A percentile compares a stretch with the other conserved stretches of the same genome.
Conservation (phyloP, 768 basidiomycete species). For the Gelatoporia subvermispora region DNA sequence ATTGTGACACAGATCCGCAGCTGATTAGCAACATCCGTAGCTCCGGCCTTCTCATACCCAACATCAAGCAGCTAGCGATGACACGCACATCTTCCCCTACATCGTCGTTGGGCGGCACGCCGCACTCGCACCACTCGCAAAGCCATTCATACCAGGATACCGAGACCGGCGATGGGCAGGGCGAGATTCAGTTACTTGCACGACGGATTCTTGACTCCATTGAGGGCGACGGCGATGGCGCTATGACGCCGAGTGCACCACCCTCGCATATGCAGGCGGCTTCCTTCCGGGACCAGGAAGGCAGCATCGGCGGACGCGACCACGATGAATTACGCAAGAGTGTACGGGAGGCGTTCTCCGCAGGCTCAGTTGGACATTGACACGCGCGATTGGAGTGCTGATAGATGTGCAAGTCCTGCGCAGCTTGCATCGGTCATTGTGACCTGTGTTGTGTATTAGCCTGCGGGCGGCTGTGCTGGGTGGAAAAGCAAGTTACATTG, state of each 20-base stretch:
- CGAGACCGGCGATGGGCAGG: constrained; percentile 81
- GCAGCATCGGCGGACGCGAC: constrained; percentile 44
- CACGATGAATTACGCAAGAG: constrained; percentile 79
- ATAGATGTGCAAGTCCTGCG: background rate
- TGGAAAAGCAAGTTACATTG: too few relatives aligned
- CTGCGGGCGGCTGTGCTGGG: too few relatives aligned
- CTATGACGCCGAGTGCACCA: constrained; percentile 54
- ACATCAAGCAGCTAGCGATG: constrained; percentile 77
- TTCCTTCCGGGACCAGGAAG: constrained; percentile 60
- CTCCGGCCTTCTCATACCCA: constrained; percentile 76
- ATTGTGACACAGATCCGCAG: constrained; percentile 62
- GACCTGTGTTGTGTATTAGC: background rate
- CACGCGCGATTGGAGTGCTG: background rate
- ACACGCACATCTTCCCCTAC: constrained; percentile 66
- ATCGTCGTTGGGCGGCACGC: constrained; percentile 67
- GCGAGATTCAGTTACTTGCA: constrained; percentile 85
- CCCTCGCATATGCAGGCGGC: constrained; percentile 67
- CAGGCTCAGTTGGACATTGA: constrained; percentile 45
- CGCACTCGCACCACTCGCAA: constrained; percentile 62
- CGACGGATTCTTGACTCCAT: constrained; percentile 84
- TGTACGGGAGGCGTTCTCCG: constrained; percentile 76
- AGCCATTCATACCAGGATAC: constrained; percentile 76
- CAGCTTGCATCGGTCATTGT: background rate
- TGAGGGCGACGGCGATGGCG: constrained; percentile 63
- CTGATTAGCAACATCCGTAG: constrained; percentile 86